Evolutionary conservation across 805 yeast species (phyloP).

Genomic region (Metschnikowia cerradonensis): DNA sequence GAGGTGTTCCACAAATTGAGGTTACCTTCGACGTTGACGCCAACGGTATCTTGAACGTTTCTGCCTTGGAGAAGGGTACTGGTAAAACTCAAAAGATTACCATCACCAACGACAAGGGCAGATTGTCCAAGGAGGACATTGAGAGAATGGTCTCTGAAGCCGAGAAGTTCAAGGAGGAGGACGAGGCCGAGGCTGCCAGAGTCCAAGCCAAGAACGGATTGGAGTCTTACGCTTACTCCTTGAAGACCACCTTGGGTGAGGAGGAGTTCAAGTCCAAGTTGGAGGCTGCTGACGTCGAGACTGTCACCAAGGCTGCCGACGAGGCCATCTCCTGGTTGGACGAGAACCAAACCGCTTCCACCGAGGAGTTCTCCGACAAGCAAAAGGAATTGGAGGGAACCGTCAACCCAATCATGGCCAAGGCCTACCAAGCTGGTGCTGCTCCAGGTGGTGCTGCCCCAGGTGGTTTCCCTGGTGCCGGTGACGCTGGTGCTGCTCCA

Average conservation of each 20-base stretch:
- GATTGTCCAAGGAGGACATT: slow-evolving; percentile 94
- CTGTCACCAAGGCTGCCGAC: slow-evolving; percentile 73
- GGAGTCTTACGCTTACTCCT: slow-evolving; percentile 91
- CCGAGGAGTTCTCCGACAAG: slow-evolving; percentile 87
- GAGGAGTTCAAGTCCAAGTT: slow-evolving; percentile 62
- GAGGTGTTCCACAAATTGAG: slow-evolving; percentile 98
- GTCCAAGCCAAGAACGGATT: slow-evolving; percentile 91
- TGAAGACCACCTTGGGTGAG: slow-evolving; percentile 62
- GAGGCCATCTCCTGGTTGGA: slow-evolving; percentile 91
- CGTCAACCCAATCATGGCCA: slow-evolving; percentile 95
- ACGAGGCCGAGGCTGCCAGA: slow-evolving; percentile 91
- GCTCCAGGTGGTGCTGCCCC: slow-evolving; percentile 59
- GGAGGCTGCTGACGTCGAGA: slow-evolving; percentile 62
- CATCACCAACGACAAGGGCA: slow-evolving; percentile 97
- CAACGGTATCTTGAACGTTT: slow-evolving; percentile 93
- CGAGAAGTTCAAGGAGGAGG: slow-evolving; percentile 59
- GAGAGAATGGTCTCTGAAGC: slow-evolving; percentile 98
- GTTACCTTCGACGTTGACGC: slow-evolving; percentile 97
- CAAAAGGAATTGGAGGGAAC: slow-evolving; percentile 93
- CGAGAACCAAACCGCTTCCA: slow-evolving; percentile 84
- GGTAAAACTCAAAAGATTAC: slow-evolving; percentile 97
- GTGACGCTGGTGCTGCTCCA: slow-evolving; percentile 39
- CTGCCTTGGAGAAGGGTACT: slow-evolving; percentile 97
- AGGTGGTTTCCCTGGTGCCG: slow-evolving; percentile 58
- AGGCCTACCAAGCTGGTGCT: slow-evolving; percentile 94